Conservation (phyloP, 768 basidiomycete genomes). For the Hypholoma fasciculare region DNA sequence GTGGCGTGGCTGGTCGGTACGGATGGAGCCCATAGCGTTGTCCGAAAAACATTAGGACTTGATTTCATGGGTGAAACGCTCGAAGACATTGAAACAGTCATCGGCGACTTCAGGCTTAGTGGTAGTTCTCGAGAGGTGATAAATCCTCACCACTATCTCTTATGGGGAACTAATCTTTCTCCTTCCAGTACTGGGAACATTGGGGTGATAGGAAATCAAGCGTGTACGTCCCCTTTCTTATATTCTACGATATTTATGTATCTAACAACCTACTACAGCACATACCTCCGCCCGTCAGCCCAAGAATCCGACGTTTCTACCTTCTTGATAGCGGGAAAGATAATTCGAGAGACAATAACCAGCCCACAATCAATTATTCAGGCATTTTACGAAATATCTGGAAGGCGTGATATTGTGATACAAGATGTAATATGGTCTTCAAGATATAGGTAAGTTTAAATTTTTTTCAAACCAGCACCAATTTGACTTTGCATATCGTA, state of each 20-base stretch:
- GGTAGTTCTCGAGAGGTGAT: constrained; percentile 34
- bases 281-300: constrained; percentile 7
- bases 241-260: constrained; percentile 1
- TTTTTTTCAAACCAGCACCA: too few relatives aligned
- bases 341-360: background rate
- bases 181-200: constrained; percentile 42
- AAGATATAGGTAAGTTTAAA: constrained; percentile 22
- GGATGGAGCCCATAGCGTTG: constrained; percentile 43
- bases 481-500: background rate
- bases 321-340: constrained; percentile 12
- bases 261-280: constrained; percentile 12
- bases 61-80: constrained; percentile 40
- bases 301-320: constrained; percentile 9
- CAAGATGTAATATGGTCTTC: constrained; percentile 28
- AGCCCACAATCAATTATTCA: constrained; percentile 17
- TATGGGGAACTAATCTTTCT: too few relatives aligned
- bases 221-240: constrained; percentile 21
- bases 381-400: constrained; percentile 23
- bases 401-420: constrained; percentile 23
- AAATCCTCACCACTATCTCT: background rate
- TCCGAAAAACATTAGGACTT: constrained; percentile 39
- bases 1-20: constrained; percentile 42
- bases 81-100: constrained; percentile 29
- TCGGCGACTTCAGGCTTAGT: constrained; percentile 41
- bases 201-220: constrained; percentile 37